Evolutionary conservation across 768 basidiomycete genomes (phyloP), one percentile per base, ranked within the genome.

Genomic region (Thelephora aurantiotincta): DNA sequence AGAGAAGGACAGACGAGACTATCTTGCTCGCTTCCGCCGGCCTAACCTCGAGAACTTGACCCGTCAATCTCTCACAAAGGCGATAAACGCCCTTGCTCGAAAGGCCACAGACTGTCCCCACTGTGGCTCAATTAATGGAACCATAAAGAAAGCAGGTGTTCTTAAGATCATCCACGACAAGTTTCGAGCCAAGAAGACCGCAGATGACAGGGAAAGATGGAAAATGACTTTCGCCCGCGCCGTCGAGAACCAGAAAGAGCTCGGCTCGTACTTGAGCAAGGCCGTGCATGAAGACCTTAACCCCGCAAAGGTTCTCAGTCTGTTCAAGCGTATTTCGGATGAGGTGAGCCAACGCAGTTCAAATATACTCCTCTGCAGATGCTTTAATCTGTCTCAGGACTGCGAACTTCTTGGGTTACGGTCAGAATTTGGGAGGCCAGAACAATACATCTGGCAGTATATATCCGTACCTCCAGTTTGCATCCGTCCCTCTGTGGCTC

Each of bases 371-470:
- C 38, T 18, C 14, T 6, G 12, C 22, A 26, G 16, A 2, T 23
- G 12, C 42, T 44, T 48, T 14, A 51, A 35, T 35, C 12, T 14
- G 37, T 2, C 44, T 30, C 52, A 94, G 88, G 96, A 99, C 57
- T 94, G 90, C 59, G 96, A 99, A 63, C 68, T 99, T 41, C 72
- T 99, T 11, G 94, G 96, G 2, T 64, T 98, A 49, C 80, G 87
- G 49, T 96, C 96, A 1, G 74, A 74, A 12, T 81, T 80, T 58
- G 93, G 94, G 43, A 69, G 96, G 46, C 96, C 96, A 9, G 96
- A 99, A 66, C 87, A 97, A 61, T 96, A 91, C 57, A 78, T 99
- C 45, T 99, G 96, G 94, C 94, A 98, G 63, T 99, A 97, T 63
- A 78, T 99, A 12, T 94, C 92, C 19, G 96, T 99, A 26, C 96